A percentile compares a stretch with the other conserved stretches of the same genome.
These are phyloP conservation scores for Aspergillus clavatus DNA, from an alignment of 2,329 filamentous ascomycete genomes.

Conservation along the genomic window DNA sequence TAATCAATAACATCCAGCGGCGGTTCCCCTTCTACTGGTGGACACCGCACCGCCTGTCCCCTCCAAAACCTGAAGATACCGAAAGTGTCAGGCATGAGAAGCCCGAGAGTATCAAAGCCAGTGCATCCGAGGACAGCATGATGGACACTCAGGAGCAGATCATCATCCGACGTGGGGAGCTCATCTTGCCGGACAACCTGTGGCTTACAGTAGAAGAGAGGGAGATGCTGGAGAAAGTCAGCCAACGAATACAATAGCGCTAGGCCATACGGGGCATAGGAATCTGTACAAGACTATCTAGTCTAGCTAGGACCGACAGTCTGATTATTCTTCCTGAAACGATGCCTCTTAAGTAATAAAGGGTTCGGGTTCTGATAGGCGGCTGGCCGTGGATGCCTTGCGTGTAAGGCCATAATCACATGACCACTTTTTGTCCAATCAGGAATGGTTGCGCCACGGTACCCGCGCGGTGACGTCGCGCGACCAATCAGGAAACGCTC, in stretches of 20 bases:
- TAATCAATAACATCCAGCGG: constrained; percentile 66
- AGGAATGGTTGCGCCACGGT: constrained; percentile 19
- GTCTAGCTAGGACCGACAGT: no score
- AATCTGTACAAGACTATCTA: no score
- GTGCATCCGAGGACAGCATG: constrained; percentile 21
- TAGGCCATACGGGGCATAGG: no score
- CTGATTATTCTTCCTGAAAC: no score
- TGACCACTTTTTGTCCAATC: constrained; percentile 16
- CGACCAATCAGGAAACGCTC: constrained; percentile 22
- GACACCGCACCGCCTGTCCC: constrained; percentile 31
- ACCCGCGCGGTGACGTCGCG: constrained; percentile 24
- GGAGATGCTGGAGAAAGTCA: constrained; percentile 29
- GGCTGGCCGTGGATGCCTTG: constrained; percentile 4
- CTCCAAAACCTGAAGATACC: constrained; percentile 8
- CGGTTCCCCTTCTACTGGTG: constrained; percentile 68
- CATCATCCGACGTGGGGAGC: constrained; percentile 25
- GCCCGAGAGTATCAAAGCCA: constrained; percentile 11
- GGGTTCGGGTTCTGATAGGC: constrained; percentile 5
- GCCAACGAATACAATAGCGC: constrained; percentile 29
- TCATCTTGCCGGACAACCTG: constrained; percentile 32
- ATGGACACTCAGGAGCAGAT: constrained; percentile 24
- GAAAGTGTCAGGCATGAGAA: constrained; percentile 18
- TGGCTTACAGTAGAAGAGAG: constrained; percentile 31
- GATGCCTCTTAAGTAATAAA: no score
- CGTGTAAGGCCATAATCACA: constrained; percentile 14